These are phyloP conservation scores for Solanum ossicruentum DNA, from an alignment of 257 asterid genomes.

Conservation along the genomic window DNA sequence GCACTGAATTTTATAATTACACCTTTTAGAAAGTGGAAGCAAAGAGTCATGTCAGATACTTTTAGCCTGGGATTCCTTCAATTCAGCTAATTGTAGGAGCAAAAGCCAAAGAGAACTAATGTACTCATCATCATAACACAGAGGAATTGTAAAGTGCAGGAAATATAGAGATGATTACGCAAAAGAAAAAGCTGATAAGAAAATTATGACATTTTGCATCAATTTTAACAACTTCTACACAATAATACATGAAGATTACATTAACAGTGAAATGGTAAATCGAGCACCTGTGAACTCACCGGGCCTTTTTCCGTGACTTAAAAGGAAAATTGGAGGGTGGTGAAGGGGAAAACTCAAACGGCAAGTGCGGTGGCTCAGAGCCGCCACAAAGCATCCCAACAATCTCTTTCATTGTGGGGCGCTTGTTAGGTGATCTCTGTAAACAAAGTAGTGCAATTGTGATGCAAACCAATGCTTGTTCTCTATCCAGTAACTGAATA, in stretches of 20 bases:
- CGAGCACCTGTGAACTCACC: constrained; percentile 18
- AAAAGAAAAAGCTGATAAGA: not conserved
- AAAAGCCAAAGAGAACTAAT: constrained; percentile 8
- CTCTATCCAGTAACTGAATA: constrained; percentile 37
- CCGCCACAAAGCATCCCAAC: constrained; percentile 79
- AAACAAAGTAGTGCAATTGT: constrained; percentile 73
- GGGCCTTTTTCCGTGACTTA: constrained; percentile 53
- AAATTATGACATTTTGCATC: not conserved
- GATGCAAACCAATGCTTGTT: constrained; percentile 53
- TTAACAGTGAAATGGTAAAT: not conserved
- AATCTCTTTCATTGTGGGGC: constrained; percentile 67
- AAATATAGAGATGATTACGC: not conserved
- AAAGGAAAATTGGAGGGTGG: constrained; percentile 69
- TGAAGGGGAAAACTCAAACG: constrained; percentile 85
- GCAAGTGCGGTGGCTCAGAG: constrained; percentile 76
- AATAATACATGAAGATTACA: constrained; percentile 4
- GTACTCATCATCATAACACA: constrained; percentile 14
- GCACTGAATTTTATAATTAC: constrained; percentile 27
- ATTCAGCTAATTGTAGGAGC: constrained; percentile 19
- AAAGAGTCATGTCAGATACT: constrained; percentile 12
- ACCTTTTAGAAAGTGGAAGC: constrained; percentile 15
- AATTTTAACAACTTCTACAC: constrained; percentile 6
- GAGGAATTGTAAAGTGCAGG: not conserved
- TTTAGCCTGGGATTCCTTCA: constrained; percentile 57
- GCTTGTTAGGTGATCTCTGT: constrained; percentile 60